Evolutionary conservation across 176 grass and related monocot genomes (phyloP).

Genomic region (Raddia guianensis): DNA sequence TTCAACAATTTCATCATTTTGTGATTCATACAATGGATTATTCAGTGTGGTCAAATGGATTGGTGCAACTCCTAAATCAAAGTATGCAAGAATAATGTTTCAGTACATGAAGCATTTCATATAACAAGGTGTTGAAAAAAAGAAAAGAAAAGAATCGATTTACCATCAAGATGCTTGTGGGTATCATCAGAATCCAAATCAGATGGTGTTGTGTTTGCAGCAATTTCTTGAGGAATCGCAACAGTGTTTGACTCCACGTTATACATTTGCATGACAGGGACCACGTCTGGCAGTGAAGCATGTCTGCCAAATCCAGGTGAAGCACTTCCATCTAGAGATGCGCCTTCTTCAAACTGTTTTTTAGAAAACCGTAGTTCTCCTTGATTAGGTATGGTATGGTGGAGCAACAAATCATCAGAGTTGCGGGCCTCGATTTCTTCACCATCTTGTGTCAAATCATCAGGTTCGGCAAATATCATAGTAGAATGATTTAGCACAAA

Average conservation of each 20-base stretch:
- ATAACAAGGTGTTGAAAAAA: constrained; percentile 7
- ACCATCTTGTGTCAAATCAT: constrained; percentile 49
- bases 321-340: constrained; percentile 21
- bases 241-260: constrained; percentile 26
- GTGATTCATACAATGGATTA: constrained; percentile 35
- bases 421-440: constrained; percentile 38
- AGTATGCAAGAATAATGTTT: constrained; percentile 36
- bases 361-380: constrained; percentile 31
- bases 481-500: constrained; percentile 40
- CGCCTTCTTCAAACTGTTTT: constrained; percentile 24
- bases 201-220: not conserved
- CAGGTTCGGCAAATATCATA: constrained; percentile 35
- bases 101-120: constrained; percentile 36
- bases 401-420: constrained; percentile 50
- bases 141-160: constrained; percentile 11
- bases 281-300: constrained; percentile 33
- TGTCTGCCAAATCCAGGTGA: constrained; percentile 34
- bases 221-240: constrained; percentile 34
- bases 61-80: constrained; percentile 51
- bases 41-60: constrained; percentile 6
- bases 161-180: constrained; percentile 40
- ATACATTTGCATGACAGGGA: constrained; percentile 37
- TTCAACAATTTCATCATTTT: constrained; percentile 33
- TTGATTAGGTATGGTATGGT: constrained; percentile 18
- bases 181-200: constrained; percentile 27